Conservation (phyloP, 768 basidiomycete genomes). For the Phylloporus rhodoxanthus region DNA sequence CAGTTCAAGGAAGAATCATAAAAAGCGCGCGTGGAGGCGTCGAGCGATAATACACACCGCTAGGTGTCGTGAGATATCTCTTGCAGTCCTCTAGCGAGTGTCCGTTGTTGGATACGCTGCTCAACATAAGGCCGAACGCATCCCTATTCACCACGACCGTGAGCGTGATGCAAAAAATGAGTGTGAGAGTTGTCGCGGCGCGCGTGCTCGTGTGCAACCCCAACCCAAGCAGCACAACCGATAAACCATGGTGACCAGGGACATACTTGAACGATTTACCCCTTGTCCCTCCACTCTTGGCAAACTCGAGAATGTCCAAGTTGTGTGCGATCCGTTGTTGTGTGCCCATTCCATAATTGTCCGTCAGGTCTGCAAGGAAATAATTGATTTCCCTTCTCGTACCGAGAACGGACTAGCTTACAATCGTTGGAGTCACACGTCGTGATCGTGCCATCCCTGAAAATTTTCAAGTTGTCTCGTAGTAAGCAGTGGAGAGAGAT, state of each 20-base stretch:
- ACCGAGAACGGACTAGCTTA: slow-evolving; percentile 30
- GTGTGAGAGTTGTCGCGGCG: slow-evolving; percentile 3
- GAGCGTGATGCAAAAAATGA: slow-evolving; percentile 6
- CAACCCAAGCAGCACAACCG: not conserved
- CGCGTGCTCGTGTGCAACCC: not conserved
- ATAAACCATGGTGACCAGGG: not conserved
- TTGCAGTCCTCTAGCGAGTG: slow-evolving; percentile 86
- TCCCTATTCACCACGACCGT: slow-evolving; percentile 49
- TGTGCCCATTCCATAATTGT: slow-evolving; percentile 81
- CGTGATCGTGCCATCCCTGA: slow-evolving; percentile 91
- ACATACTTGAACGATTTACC: slow-evolving; percentile 42
- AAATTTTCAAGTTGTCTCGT: not conserved
- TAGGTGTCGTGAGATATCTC: slow-evolving; percentile 60
- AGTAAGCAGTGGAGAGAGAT: not conserved
- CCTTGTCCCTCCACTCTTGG: slow-evolving; percentile 16
- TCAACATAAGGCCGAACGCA: slow-evolving; percentile 80
- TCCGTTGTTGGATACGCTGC: slow-evolving; percentile 67
- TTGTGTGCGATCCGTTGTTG: slow-evolving; percentile 61
- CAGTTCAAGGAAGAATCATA: not conserved
- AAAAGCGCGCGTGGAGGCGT: not conserved
- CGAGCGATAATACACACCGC: slow-evolving; percentile 32
- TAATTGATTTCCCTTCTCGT: not conserved
- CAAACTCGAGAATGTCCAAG: slow-evolving; percentile 58
- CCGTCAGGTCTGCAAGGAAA: slow-evolving; percentile 63
- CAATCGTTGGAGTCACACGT: slow-evolving; percentile 91